Conservation (phyloP, 805 yeast species). For the Saccharomycopsis microspora region DNA sequence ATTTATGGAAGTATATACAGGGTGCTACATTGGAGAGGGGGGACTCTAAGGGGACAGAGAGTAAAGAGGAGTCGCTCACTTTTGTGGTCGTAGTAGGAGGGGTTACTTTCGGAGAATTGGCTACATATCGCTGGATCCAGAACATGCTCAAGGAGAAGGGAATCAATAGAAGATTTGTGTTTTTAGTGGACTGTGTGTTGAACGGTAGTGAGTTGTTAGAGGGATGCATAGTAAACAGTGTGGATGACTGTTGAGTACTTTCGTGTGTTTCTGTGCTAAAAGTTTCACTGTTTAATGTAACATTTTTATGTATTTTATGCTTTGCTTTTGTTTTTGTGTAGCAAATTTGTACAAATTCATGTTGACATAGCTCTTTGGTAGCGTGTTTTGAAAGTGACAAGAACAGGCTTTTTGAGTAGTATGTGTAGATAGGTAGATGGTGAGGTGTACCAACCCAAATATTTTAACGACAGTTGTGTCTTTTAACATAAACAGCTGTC, state of each 20-base stretch:
- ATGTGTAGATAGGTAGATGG: too few species aligned
- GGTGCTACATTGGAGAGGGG: slow-evolving; percentile 18
- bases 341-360: too few species aligned
- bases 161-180: slow-evolving; percentile 28
- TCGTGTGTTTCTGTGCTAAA: neutral
- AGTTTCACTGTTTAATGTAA: too few species aligned
- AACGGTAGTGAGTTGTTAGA: slow-evolving; percentile 30
- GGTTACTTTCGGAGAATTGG: slow-evolving; percentile 71
- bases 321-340: too few species aligned
- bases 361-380: too few species aligned
- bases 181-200: slow-evolving; percentile 37
- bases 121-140: slow-evolving; percentile 57
- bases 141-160: slow-evolving; percentile 27
- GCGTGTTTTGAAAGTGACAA: too few species aligned
- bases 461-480: too few species aligned
- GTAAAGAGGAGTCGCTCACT: slow-evolving; percentile 19
- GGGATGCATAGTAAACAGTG: slow-evolving; percentile 10
- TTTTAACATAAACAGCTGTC: too few species aligned
- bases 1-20: slow-evolving; percentile 23
- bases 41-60: slow-evolving; percentile 1
- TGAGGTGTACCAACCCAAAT: too few species aligned
- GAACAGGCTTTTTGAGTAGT: too few species aligned
- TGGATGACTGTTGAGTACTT: slow-evolving; percentile 7
- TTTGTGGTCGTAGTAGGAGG: slow-evolving; percentile 71
- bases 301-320: too few species aligned